Evolutionary conservation across 176 grass and related monocot species (phyloP).

Genomic region (Neostapfia colusana): DNA sequence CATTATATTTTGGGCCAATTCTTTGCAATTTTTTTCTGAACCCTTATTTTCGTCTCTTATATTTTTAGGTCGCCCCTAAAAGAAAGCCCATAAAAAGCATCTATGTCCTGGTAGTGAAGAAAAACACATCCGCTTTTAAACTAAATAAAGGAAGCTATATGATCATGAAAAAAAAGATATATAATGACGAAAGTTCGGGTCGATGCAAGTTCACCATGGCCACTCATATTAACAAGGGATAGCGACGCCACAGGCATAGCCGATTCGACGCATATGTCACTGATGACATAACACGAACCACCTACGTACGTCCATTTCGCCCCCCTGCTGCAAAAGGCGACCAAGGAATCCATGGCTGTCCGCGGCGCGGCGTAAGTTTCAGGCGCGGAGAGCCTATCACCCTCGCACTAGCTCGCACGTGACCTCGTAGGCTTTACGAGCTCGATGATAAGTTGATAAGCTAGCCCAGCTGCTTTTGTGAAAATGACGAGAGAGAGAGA

Average conservation of each 20-base stretch:
- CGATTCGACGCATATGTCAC: constrained; percentile 25
- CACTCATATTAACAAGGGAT: background rate
- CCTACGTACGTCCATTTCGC: constrained; percentile 2
- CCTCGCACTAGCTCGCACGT: constrained; percentile 35
- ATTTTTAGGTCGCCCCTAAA: too few species aligned
- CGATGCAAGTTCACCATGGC: constrained; percentile 2
- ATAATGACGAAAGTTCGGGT: too few species aligned
- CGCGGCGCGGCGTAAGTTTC: constrained; percentile 13
- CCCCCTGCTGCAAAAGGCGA: constrained; percentile 13
- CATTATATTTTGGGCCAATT: background rate
- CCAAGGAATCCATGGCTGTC: constrained; percentile 1
- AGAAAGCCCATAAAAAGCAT: too few species aligned
- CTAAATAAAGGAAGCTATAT: too few species aligned
- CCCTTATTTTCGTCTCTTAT: too few species aligned
- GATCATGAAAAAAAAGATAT: too few species aligned
- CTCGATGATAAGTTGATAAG: constrained; percentile 25
- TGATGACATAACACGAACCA: constrained; percentile 42
- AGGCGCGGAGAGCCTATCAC: background rate
- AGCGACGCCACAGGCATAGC: background rate
- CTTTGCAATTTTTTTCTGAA: too few species aligned
- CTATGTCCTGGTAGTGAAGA: too few species aligned
- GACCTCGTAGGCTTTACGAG: constrained; percentile 34
- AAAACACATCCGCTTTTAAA: too few species aligned
- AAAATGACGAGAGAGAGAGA: constrained; percentile 2
- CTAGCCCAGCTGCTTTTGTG: background rate